Conservation (phyloP, 192 early-diverging fungal genomes). For the Anaeromyces robustus region DNA sequence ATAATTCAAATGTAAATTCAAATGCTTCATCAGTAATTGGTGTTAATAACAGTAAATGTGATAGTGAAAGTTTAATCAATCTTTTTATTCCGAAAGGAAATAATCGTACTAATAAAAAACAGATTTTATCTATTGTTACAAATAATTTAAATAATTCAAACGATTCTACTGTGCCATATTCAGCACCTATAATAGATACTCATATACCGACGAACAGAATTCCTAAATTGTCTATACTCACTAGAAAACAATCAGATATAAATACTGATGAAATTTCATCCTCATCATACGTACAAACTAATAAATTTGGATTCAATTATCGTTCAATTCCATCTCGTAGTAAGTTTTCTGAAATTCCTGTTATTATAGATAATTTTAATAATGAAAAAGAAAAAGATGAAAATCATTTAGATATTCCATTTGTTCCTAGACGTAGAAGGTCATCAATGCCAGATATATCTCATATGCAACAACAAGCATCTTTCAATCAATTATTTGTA, state of each 20-base stretch:
- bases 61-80: not conserved
- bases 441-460: not conserved
- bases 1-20: not conserved
- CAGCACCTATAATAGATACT: not conserved
- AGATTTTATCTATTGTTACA: not conserved
- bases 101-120: not conserved
- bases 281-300: too few species aligned
- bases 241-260: not conserved
- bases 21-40: not conserved
- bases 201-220: too few species aligned
- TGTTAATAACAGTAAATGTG: not conserved
- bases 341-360: not conserved
- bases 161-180: not conserved
- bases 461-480: not conserved
- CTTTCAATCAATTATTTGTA: not conserved
- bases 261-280: too few species aligned
- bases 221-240: not conserved
- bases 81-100: not conserved
- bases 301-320: too few species aligned
- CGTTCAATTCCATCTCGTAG: not conserved
- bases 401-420: not conserved
- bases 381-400: not conserved
- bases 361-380: too few species aligned
- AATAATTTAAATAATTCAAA: not conserved
- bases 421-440: not conserved